Percentiles rank a stretch among this genome's conserved stretches.
These are phyloP conservation scores for Penicillium canariense DNA, from an alignment of 495 filamentous ascomycete genomes.

Conservation along the genomic window DNA sequence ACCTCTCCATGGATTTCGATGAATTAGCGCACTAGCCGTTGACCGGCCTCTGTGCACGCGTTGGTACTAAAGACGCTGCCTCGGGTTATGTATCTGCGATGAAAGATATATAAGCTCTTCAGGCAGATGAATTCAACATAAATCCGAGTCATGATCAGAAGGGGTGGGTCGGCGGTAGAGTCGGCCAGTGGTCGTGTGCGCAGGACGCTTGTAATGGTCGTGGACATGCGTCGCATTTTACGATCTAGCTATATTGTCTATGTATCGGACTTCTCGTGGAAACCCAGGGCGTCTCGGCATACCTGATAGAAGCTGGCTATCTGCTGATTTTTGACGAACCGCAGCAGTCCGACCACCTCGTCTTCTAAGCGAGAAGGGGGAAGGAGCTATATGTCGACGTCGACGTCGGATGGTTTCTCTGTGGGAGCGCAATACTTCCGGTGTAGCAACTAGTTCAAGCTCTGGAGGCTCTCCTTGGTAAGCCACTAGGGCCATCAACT, in stretches of 20 bases:
- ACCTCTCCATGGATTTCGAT: not conserved
- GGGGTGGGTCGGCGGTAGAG: constrained; percentile 36
- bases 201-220: not conserved
- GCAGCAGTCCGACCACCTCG: constrained; percentile 1
- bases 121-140: constrained; percentile 23
- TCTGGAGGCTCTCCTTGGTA: not conserved
- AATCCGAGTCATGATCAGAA: constrained; percentile 32
- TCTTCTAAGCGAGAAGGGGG: not conserved
- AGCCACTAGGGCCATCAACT: constrained; percentile 1
- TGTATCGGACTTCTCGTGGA: constrained; percentile 21
- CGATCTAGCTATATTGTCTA: not conserved
- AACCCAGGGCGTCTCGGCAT: constrained; percentile 25
- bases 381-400: not conserved
- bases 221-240: not conserved
- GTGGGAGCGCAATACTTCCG: not conserved
- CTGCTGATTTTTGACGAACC: constrained; percentile 31
- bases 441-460: not conserved
- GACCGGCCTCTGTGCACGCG: not conserved
- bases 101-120: constrained; percentile 38
- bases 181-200: constrained; percentile 5
- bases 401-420: not conserved
- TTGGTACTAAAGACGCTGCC: not conserved
- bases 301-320: constrained; percentile 31
- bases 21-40: not conserved
- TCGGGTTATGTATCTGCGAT: constrained; percentile 32